Conservation (phyloP, 345 rosid species). For the Eucalyptus sideroxylon region DNA sequence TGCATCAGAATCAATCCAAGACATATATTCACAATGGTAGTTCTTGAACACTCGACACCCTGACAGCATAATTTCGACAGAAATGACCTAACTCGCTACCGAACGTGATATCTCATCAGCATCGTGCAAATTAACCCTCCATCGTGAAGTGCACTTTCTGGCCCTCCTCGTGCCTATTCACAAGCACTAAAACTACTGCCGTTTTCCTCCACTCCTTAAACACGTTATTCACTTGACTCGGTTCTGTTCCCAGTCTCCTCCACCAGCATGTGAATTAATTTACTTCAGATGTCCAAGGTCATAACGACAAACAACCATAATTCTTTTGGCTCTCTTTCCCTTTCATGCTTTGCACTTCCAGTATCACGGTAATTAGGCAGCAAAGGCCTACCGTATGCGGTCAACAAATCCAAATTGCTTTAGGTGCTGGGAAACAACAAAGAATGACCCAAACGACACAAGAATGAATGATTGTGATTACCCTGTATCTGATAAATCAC, state of each 20-base stretch:
- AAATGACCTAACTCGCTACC: not conserved
- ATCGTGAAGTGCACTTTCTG: not conserved
- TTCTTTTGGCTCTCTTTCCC: not conserved
- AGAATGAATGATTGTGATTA: not conserved
- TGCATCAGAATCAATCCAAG: not conserved
- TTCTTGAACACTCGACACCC: not conserved
- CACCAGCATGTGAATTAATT: not conserved
- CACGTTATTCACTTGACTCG: not conserved
- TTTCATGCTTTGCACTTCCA: not conserved
- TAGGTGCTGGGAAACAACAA: not conserved
- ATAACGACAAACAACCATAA: not conserved
- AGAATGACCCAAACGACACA: not conserved
- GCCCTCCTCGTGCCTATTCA: not conserved
- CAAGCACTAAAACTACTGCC: not conserved
- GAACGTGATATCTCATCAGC: not conserved
- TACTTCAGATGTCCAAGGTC: not conserved
- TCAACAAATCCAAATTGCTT: not conserved
- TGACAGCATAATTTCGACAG: not conserved
- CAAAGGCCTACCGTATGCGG: not conserved
- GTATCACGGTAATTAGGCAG: not conserved
- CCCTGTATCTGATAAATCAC: not conserved
- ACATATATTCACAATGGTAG: not conserved
- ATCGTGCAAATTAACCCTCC: not conserved
- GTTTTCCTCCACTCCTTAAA: not conserved
- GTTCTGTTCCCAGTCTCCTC: not conserved